These are phyloP conservation scores for Epicoccum nigrum DNA, from an alignment of 2,329 filamentous ascomycete genomes.

Conservation along the genomic window DNA sequence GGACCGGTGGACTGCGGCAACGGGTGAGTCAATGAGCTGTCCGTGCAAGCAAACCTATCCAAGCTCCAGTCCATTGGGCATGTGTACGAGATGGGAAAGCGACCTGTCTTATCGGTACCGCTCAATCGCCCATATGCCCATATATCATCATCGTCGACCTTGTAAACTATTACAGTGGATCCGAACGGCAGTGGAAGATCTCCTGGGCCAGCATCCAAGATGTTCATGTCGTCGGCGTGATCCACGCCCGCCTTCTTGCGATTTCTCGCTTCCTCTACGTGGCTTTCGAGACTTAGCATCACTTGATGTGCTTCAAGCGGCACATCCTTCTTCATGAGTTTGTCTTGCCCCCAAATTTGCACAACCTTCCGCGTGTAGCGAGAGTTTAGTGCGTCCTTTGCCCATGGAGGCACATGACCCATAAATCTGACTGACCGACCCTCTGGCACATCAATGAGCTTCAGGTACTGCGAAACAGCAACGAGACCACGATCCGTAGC, in stretches of 20 bases:
- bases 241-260: background rate
- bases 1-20: background rate
- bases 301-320: background rate
- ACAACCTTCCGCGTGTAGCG: constrained; percentile 3
- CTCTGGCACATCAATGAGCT: constrained; percentile 21
- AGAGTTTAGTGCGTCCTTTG: constrained; percentile 1
- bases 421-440: constrained; percentile 26
- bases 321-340: background rate
- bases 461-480: constrained; percentile 20
- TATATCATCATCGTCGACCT: background rate
- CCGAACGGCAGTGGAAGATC: constrained; percentile 1
- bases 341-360: background rate
- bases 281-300: background rate
- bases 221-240: background rate
- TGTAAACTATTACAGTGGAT: constrained; percentile 3
- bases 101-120: constrained; percentile 1
- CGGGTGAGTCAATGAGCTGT: background rate
- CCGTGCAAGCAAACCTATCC: background rate
- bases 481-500: constrained; percentile 26
- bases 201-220: background rate
- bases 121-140: constrained; percentile 6
- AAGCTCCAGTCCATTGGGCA: constrained; percentile 12
- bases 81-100: constrained; percentile 1
- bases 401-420: constrained; percentile 25
- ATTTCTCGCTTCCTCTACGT: background rate